A percentile compares a stretch with the other conserved stretches of the same genome.
Evolutionary conservation across 2,329 filamentous ascomycete species (phyloP).

Genomic region (Apiospora sp.): DNA sequence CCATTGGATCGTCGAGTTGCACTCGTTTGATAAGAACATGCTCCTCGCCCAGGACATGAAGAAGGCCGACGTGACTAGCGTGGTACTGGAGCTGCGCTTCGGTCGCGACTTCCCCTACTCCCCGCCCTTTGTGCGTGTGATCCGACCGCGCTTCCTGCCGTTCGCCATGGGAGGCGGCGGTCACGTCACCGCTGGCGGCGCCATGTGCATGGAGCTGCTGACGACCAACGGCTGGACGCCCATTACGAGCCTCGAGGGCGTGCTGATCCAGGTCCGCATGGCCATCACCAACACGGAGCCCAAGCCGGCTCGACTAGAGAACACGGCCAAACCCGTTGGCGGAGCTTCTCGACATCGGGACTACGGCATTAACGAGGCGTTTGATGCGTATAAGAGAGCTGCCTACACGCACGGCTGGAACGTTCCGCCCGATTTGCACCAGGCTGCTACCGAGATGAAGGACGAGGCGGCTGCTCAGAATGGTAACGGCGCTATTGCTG

Average conservation of each 20-base stretch:
- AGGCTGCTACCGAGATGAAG: slow-evolving; percentile 32
- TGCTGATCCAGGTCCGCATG: slow-evolving; percentile 82
- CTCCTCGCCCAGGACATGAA: slow-evolving; percentile 82
- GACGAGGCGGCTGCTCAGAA: background rate
- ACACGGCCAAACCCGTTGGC: background rate
- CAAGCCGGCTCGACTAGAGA: slow-evolving; percentile 72
- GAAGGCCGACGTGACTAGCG: slow-evolving; percentile 63
- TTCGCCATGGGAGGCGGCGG: slow-evolving; percentile 80
- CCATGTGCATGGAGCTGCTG: slow-evolving; percentile 84
- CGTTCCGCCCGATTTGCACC: slow-evolving; percentile 68
- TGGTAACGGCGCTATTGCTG: background rate
- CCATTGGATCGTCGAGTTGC: slow-evolving; percentile 91
- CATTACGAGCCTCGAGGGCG: slow-evolving; percentile 76
- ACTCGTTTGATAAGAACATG: slow-evolving; percentile 76
- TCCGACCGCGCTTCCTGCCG: slow-evolving; percentile 79
- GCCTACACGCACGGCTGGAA: slow-evolving; percentile 76
- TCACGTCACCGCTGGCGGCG: slow-evolving; percentile 84
- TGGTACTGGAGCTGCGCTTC: slow-evolving; percentile 86
- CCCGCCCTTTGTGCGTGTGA: slow-evolving; percentile 85
- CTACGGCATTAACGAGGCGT: slow-evolving; percentile 75
- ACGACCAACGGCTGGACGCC: slow-evolving; percentile 86
- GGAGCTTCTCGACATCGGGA: slow-evolving; percentile 45
- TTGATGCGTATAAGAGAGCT: slow-evolving; percentile 76
- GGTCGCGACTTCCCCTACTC: slow-evolving; percentile 76
- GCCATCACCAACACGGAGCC: slow-evolving; percentile 76